Evolutionary conservation across 2,329 filamentous ascomycete species (phyloP), one percentile per base, ranked within the genome.

Genomic region (Neoascochyta sp.): DNA sequence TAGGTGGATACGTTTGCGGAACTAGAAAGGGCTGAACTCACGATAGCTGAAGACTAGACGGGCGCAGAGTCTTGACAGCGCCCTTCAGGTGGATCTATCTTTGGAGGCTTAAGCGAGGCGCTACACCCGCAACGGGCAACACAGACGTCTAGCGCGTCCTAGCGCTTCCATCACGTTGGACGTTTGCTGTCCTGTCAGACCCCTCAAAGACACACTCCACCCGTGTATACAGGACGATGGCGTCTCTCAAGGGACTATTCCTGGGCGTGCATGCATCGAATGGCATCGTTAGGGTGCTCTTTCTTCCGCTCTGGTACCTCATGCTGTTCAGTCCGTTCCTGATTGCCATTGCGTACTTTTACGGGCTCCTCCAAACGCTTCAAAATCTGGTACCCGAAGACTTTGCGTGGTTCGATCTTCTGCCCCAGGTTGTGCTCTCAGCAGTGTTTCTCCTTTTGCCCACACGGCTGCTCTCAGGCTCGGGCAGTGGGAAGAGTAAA

Each of bases 221-320:
- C n/a, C n/a, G n/a, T n/a, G n/a, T n/a, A n/a, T n/a, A n/a, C n/a
- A n/a, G n/a, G 38, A 47, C 19, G n/a, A 59, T 60, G 56, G 50
- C 40, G 37, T 52, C 46, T 9, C 40, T 57, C 36, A 57, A 50
- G 41, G 53, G 47, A 26, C 31, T 61, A 20, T 62, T 61, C 32
- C 30, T 56, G 32, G 52, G 47, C 24, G 54, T 62, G 17, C 48
- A 63, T 42, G 43, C 52, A 28, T 60, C 57, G 3, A 58, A 56
- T 40, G 27, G 39, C 16, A 26, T 45, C 40, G 57, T 63, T 60
- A 61, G 44, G 37, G 24, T 39, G 10, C 28, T 57, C 8, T 63
- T 63, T 34, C 43, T 61, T n/a, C 59, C 59, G 21, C 11, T 52
- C 39, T 60, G 56, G 33, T 57, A 59, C 30, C 21, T 50, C 11